phyloP scores from a whole-genome alignment of 257 asterid species.

The Solanum paucissectum region DNA sequence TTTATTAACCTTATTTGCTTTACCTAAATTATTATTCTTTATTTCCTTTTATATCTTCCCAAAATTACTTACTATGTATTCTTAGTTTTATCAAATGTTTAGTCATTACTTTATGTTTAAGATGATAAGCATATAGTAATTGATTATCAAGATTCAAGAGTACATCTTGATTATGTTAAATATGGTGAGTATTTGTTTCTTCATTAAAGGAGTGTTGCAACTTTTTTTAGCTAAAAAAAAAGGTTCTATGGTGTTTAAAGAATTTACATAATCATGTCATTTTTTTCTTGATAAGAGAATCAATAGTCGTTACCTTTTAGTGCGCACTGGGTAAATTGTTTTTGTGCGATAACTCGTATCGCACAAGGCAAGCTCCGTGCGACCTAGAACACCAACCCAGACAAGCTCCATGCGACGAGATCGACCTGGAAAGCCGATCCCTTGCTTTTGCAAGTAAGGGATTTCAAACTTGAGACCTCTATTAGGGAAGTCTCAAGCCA shows the following conservation, averaged over 20 bases:
- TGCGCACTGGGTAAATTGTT: not conserved
- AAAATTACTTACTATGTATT: not conserved
- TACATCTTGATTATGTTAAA: not conserved
- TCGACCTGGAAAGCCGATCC: accelerated
- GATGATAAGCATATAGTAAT: not conserved
- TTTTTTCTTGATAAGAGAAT: not conserved
- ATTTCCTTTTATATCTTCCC: not conserved
- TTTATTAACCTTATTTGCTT: not conserved
- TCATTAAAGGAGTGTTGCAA: not conserved
- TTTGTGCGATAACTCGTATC: not conserved
- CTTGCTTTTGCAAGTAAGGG: not conserved
- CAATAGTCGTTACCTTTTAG: not conserved
- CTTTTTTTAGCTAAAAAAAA: not conserved
- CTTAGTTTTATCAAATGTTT: not conserved
- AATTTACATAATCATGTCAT: not conserved
- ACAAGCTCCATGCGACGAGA: not conserved
- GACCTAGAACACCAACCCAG: not conserved
- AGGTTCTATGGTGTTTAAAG: not conserved
- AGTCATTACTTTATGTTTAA: not conserved
- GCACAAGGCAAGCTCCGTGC: not conserved
- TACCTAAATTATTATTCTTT: not conserved
- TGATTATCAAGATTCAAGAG: not conserved
- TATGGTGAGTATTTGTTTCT: not conserved
- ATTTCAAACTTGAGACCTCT: not conserved
- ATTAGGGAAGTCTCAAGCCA: not conserved